phyloP scores from a whole-genome alignment of 2,329 filamentous ascomycete genomes.

The Lecanosticta acicola region DNA sequence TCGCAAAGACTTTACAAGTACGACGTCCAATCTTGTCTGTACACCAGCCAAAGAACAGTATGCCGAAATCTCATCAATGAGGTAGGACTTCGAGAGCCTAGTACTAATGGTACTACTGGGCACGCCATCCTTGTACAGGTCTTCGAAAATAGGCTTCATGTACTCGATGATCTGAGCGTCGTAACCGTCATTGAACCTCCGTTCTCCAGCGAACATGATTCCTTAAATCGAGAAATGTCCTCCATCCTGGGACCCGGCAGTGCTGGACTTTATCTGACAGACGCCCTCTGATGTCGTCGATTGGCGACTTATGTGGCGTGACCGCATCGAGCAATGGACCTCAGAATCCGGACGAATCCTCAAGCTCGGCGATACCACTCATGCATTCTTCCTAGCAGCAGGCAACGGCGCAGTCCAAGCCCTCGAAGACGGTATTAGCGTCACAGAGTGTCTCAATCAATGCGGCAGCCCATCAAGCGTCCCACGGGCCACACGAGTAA shows the following conservation, averaged over 20 bases:
- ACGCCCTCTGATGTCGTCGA: slow-evolving; percentile 35
- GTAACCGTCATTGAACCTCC: slow-evolving; percentile 25
- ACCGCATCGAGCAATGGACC: slow-evolving; percentile 46
- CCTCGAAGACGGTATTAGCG: slow-evolving; percentile 42
- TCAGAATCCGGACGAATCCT: slow-evolving; percentile 40
- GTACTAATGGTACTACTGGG: slow-evolving; percentile 45
- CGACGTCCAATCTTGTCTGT: slow-evolving; percentile 49
- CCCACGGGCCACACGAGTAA: neutral
- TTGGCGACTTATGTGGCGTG: slow-evolving; percentile 53
- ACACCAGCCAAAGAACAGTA: slow-evolving; percentile 49
- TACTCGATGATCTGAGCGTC: slow-evolving; percentile 44
- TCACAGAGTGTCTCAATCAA: slow-evolving; percentile 36
- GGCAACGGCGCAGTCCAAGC: slow-evolving; percentile 51
- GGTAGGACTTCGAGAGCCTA: slow-evolving; percentile 51
- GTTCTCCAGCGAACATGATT: no score
- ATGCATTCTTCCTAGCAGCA: slow-evolving; percentile 49
- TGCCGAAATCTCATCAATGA: slow-evolving; percentile 55
- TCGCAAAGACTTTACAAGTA: slow-evolving; percentile 46
- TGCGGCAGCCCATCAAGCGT: neutral
- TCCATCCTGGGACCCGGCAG: slow-evolving; percentile 8
- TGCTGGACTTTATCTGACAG: slow-evolving; percentile 5
- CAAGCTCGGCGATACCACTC: slow-evolving; percentile 44
- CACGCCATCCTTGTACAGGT: slow-evolving; percentile 40
- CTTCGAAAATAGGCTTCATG: slow-evolving; percentile 36
- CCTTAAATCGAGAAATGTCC: neutral